These are phyloP conservation scores for Houttuynia cordata DNA, from an alignment of 164 flowering plant genomes.

Conservation along the genomic window DNA sequence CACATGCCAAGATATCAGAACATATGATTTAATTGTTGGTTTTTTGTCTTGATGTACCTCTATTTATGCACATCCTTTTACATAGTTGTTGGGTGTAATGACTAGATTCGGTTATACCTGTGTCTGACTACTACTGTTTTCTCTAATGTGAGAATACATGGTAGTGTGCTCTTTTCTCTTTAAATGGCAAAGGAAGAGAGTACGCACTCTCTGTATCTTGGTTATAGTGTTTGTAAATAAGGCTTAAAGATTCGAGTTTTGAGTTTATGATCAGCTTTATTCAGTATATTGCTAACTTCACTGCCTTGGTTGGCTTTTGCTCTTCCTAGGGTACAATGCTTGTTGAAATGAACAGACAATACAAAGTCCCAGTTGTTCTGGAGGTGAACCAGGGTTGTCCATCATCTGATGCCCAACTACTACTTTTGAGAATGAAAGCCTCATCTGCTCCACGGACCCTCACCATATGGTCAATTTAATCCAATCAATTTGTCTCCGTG, in stretches of 20 bases:
- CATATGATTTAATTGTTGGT: no score
- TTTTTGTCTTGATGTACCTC: no score
- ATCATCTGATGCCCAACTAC: constrained; percentile 60
- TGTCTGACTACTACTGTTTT: no score
- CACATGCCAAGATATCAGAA: neutral
- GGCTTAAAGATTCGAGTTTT: neutral
- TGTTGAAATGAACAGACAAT: constrained; percentile 43
- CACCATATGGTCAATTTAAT: constrained; percentile 4
- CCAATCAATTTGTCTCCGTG: constrained; percentile 58
- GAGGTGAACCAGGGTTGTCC: constrained; percentile 79
- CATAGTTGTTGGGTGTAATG: no score
- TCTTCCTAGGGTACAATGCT: constrained; percentile 67
- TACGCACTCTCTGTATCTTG: no score
- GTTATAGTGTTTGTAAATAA: no score
- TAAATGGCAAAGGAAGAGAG: no score
- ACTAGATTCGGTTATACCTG: no score
- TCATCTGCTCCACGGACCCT: constrained; percentile 16
- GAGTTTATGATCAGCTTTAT: neutral
- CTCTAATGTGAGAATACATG: no score
- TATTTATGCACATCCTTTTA: no score
- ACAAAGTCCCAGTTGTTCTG: constrained; percentile 49
- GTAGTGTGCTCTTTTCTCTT: no score
- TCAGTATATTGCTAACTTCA: neutral
- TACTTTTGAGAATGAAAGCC: constrained; percentile 45
- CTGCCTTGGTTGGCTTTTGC: neutral